These are phyloP conservation scores for Rhexocercosporidium sp. DNA, from an alignment of 2,329 filamentous ascomycete species.

Conservation along the genomic window DNA sequence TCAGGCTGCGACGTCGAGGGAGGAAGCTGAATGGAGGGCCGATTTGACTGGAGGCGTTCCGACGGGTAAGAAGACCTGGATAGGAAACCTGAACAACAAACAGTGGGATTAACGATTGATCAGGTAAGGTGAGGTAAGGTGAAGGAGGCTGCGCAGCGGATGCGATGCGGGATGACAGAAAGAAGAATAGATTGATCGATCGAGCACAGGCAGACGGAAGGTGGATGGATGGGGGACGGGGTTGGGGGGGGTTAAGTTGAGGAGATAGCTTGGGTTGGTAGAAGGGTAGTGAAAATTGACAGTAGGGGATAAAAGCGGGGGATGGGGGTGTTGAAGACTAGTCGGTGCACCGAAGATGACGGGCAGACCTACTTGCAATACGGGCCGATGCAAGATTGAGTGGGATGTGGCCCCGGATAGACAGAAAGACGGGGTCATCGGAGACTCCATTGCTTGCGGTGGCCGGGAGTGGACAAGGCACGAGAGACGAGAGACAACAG, in stretches of 20 bases:
- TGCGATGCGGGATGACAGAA: slow-evolving; percentile 40
- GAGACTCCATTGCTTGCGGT: slow-evolving; percentile 1
- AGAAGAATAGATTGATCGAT: slow-evolving; percentile 39
- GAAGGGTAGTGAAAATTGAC: neutral
- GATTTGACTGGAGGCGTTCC: slow-evolving; percentile 25
- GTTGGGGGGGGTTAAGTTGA: neutral
- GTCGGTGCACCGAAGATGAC: neutral
- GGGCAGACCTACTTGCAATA: neutral
- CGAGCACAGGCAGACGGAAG: slow-evolving; percentile 31
- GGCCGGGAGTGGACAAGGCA: neutral
- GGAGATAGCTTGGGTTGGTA: too few species aligned
- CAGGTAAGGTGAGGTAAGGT: slow-evolving; percentile 34
- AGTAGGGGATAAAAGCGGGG: neutral
- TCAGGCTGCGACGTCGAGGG: slow-evolving; percentile 15
- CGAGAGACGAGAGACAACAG: too few species aligned
- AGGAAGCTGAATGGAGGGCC: slow-evolving; percentile 15
- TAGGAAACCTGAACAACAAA: slow-evolving; percentile 36
- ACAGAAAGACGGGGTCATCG: neutral
- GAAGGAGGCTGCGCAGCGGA: slow-evolving; percentile 30
- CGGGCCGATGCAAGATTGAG: slow-evolving; percentile 6
- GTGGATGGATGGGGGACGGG: neutral
- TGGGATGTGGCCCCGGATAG: neutral
- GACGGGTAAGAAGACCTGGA: slow-evolving; percentile 28
- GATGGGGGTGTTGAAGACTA: neutral
- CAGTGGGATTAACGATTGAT: slow-evolving; percentile 42